A percentile compares a stretch with the other conserved stretches of the same genome.
Conservation (phyloP, 1,284 basidiomycete genomes). For the Pyrrhoderma lamaoense region DNA sequence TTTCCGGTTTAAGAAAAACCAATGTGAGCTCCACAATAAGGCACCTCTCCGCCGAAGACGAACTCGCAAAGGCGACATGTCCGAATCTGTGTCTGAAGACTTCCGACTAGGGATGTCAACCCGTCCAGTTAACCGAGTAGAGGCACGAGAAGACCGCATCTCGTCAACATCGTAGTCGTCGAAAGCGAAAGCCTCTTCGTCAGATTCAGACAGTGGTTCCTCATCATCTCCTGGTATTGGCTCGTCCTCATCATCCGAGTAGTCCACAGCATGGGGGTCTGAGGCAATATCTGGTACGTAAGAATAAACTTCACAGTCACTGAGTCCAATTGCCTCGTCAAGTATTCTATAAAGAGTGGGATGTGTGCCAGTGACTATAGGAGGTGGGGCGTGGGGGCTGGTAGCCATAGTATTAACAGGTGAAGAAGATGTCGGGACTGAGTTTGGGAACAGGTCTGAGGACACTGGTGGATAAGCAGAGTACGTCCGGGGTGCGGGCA, state of each 20-base stretch:
- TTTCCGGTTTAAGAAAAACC: conserved; percentile 95
- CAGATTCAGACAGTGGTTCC: conserved; percentile 49
- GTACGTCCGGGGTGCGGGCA: conserved; percentile 65
- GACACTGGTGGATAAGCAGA: conserved; percentile 73
- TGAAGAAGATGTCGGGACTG: conserved; percentile 60
- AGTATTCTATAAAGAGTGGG: conserved; percentile 83
- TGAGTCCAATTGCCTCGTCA: conserved; percentile 84
- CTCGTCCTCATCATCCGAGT: conserved; percentile 71
- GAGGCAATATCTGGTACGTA: conserved; percentile 92
- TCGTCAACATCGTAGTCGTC: conserved; percentile 75
- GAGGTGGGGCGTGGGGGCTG: conserved; percentile 61
- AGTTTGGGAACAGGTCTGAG: conserved; percentile 65
- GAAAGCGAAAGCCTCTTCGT: conserved; percentile 64
- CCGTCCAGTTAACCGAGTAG: conserved; percentile 16
- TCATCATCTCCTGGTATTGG: conserved; percentile 50
- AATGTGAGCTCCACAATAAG: conserved; percentile 93
- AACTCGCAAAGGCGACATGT: conserved; percentile 25
- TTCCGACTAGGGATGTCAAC: conserved; percentile 12
- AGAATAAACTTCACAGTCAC: conserved; percentile 93
- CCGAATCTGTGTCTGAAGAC: conserved; percentile 23
- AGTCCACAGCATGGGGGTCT: conserved; percentile 87
- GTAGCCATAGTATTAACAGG: conserved; percentile 48
- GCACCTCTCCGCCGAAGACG: conserved; percentile 51
- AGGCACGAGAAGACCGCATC: conserved; percentile 34
- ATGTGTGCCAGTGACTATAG: conserved; percentile 48